Conservation (phyloP, 1,139 yeast species). For the Debaryomyces nepalensis region DNA sequence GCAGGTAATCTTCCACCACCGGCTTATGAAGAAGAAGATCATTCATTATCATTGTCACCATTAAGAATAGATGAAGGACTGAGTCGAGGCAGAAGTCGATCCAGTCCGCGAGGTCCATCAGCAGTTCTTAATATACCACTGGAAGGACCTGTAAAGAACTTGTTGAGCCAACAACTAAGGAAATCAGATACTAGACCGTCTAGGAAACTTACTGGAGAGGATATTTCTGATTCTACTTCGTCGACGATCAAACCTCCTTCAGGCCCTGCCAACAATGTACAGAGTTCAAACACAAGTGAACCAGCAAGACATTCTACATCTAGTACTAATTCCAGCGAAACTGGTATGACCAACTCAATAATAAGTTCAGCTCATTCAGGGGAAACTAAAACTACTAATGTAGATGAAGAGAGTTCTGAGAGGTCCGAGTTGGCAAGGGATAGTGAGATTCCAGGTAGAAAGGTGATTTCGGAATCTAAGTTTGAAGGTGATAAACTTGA, state of each 20-base stretch:
- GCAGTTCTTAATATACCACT: conserved; percentile 10
- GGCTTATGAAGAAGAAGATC: conserved; percentile 38
- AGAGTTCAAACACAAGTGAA: not conserved
- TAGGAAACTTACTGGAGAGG: conserved; percentile 20
- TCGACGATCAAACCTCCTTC: conserved; percentile 17
- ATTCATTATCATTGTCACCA: conserved; percentile 41
- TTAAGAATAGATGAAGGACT: conserved; percentile 26
- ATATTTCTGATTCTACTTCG: conserved; percentile 23
- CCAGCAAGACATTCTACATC: conserved; percentile 7
- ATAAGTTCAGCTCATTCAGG: conserved; percentile 6
- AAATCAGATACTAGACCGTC: conserved; percentile 3
- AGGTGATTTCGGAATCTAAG: not conserved
- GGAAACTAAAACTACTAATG: conserved; percentile 7
- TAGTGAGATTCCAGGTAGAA: not conserved
- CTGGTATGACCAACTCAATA: conserved; percentile 3
- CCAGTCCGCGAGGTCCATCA: not conserved
- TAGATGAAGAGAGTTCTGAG: not conserved
- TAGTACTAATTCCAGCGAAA: conserved; percentile 8
- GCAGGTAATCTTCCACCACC: conserved; percentile 41
- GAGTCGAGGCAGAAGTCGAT: conserved; percentile 13
- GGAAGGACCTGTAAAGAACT: conserved; percentile 28
- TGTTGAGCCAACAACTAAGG: conserved; percentile 19
- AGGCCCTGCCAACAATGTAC: conserved; percentile 5
- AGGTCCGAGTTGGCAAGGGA: not conserved
- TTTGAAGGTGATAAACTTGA: not conserved